Base-by-base conservation (phyloP, 371 early-diverging fungal species). In the Dinochytrium kinnereticum region DNA sequence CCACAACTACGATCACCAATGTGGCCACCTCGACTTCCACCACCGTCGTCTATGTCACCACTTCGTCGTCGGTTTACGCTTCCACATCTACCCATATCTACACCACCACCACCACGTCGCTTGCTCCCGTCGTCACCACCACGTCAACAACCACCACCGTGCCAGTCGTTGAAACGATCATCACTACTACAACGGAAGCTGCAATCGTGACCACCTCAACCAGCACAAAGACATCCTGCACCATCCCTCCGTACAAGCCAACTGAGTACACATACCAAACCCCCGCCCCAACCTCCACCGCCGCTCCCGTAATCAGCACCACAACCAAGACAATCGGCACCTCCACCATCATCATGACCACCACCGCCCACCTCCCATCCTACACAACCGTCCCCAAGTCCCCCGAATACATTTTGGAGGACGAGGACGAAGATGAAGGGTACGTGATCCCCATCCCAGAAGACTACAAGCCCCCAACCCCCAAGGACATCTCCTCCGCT, bases 381-480 rank as follows among this genome's bases (percentile, higher is more conserved):
- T 44, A 55, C 57, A 55, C 59, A 17, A 31, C 57, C 26, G 15
- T 34, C 36, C 59, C 59, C 26, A 55, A 21, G 34, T 19, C 49
- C 10, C 33, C 67, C 67, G 49, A 28, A 13, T 50, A 69, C 69
- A 19, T 19, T 26, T n/a, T 7, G 10, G 59, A 55, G 5, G 55
- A 31, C n/a, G 28, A 24, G 24, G 61, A 28, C 1, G 31, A 55
- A 5, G 55, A 53, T 26, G 55, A 67, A 15, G 24, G 28, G 33
- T 67, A 40, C 68, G 7, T 21, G 19, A 28, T 51, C 51, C 37
- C 44, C 49, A 10, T 17, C 15, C 68, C 68, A 17, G 7, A 15
- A 5, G 68, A 36, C 68, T 40, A 67, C 68, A 7, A 21, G 3
- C 68, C 68, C 49, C 68, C 51, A 7, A 3, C 68, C 30, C 28